Percentiles rank a stretch among this genome's conserved stretches.
phyloP scores from a whole-genome alignment of 1,284 basidiomycete species.

The Apiotrichum sp. region DNA sequence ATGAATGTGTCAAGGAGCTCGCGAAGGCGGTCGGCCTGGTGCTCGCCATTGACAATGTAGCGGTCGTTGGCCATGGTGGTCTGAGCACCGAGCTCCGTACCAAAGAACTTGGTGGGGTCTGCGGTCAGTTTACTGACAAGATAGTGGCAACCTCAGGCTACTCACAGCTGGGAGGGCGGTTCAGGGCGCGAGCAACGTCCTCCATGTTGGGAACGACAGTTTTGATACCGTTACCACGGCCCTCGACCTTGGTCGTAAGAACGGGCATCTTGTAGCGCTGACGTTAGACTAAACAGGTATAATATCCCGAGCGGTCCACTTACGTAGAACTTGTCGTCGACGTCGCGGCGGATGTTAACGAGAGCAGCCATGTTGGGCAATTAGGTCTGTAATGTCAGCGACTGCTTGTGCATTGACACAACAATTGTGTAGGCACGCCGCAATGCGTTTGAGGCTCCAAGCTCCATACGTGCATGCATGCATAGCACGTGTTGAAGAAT shows the following conservation, averaged over 20 bases:
- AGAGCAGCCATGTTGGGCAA: constrained; percentile 65
- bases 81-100: constrained; percentile 96
- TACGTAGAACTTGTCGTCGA: constrained; percentile 65
- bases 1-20: constrained; percentile 97
- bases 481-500: too few relatives aligned
- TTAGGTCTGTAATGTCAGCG: constrained; percentile 13
- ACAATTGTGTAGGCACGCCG: not conserved
- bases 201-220: constrained; percentile 98
- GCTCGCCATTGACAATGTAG: constrained; percentile 98
- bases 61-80: constrained; percentile 93
- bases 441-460: too few relatives aligned
- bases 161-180: constrained; percentile 75
- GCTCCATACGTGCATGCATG: too few relatives aligned
- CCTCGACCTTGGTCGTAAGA: constrained; percentile 93
- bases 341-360: constrained; percentile 96
- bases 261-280: constrained; percentile 72
- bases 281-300: not conserved
- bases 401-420: too few relatives aligned
- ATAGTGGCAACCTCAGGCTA: constrained; percentile 1
- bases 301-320: constrained; percentile 11
- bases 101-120: constrained; percentile 99
- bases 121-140: not conserved
- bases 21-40: constrained; percentile 84
- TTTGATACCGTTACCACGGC: constrained; percentile 99
- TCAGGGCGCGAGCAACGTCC: constrained; percentile 91